phyloP scores from a whole-genome alignment of 1,284 basidiomycete species.

The Malassezia globosa region DNA sequence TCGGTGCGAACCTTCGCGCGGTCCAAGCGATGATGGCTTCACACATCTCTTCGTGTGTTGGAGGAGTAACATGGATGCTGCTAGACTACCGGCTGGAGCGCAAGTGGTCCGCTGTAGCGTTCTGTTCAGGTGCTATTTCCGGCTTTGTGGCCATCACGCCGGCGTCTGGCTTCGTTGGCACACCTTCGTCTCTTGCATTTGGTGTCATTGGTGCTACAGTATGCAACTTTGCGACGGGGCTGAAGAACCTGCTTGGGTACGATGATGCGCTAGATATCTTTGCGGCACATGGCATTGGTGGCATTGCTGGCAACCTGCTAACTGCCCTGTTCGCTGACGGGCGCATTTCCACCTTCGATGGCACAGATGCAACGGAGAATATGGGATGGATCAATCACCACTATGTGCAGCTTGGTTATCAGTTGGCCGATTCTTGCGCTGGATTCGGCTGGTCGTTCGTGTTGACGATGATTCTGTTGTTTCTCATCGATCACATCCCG shows the following conservation, averaged over 20 bases:
- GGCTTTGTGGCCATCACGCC: slow-evolving; percentile 62
- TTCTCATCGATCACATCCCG: slow-evolving; percentile 86
- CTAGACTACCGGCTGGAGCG: slow-evolving; percentile 49
- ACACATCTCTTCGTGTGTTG: slow-evolving; percentile 64
- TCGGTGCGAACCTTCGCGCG: slow-evolving; percentile 49
- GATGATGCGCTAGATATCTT: slow-evolving; percentile 57
- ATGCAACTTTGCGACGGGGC: slow-evolving; percentile 87
- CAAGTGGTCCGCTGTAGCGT: slow-evolving; percentile 60
- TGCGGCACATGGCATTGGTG: slow-evolving; percentile 77
- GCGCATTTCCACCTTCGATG: slow-evolving; percentile 73
- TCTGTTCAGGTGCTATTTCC: slow-evolving; percentile 49
- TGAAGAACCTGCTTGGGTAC: slow-evolving; percentile 58
- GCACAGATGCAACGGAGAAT: slow-evolving; percentile 55
- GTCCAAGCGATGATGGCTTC: slow-evolving; percentile 49
- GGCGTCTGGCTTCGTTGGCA: slow-evolving; percentile 54
- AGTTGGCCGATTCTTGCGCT: slow-evolving; percentile 64
- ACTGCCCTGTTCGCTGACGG: slow-evolving; percentile 79
- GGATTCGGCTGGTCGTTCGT: slow-evolving; percentile 40
- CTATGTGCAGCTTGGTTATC: slow-evolving; percentile 62
- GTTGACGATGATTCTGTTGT: slow-evolving; percentile 60
- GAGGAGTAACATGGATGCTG: slow-evolving; percentile 49
- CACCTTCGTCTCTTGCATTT: slow-evolving; percentile 36
- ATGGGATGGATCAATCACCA: slow-evolving; percentile 78
- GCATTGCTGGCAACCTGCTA: slow-evolving; percentile 72
- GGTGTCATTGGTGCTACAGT: slow-evolving; percentile 67